phyloP scores from a whole-genome alignment of 2,329 filamentous ascomycete genomes.

The Orbilia quercus region DNA sequence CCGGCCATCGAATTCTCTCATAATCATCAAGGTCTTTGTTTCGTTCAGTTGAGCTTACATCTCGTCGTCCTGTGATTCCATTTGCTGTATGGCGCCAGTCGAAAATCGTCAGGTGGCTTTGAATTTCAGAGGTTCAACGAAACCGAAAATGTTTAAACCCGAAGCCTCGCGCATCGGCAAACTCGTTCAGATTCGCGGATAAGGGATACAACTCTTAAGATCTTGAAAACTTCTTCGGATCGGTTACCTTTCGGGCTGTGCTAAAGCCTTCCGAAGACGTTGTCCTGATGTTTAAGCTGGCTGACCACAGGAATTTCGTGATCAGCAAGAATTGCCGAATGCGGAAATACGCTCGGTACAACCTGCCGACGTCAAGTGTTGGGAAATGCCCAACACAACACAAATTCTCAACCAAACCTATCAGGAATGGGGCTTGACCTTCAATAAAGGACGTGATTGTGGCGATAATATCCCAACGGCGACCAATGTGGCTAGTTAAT shows the following conservation, averaged over 20 bases:
- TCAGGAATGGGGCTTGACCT: constrained; percentile 27
- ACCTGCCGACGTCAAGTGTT: constrained; percentile 22
- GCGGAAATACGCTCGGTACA: constrained; percentile 11
- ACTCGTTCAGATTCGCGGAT: not conserved
- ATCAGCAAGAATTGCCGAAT: constrained; percentile 33
- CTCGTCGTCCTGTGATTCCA: no score
- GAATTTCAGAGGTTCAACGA: no score
- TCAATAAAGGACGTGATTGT: constrained; percentile 23
- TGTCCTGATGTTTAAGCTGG: not conserved
- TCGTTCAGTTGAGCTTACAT: no score
- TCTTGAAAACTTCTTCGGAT: constrained; percentile 28
- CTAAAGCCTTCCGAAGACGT: constrained; percentile 26
- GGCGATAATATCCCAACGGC: constrained; percentile 1
- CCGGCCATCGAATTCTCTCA: not conserved
- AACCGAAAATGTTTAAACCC: no score
- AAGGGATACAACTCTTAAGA: not conserved
- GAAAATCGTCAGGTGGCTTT: not conserved
- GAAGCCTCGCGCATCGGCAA: not conserved
- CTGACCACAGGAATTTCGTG: not conserved
- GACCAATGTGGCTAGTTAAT: constrained; percentile 32
- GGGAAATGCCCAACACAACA: constrained; percentile 51
- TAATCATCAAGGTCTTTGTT: no score
- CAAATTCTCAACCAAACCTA: constrained; percentile 29
- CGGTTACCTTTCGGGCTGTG: constrained; percentile 29
- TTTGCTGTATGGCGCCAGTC: not conserved